Evolutionary conservation across 371 early-diverging fungal genomes (phyloP).

Genomic region (Funneliformis caledonium): DNA sequence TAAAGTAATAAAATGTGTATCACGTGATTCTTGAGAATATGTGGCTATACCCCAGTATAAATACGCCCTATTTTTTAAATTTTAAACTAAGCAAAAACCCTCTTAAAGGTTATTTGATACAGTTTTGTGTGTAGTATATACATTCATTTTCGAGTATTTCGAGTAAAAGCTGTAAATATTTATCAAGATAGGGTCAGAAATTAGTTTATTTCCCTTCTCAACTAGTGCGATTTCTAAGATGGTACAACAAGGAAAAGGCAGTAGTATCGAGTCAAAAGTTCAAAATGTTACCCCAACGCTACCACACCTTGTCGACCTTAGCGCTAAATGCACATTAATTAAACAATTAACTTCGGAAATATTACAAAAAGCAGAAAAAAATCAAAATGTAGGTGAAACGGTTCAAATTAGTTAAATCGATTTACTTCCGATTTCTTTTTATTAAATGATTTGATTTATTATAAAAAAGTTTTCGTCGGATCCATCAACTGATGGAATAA

Average conservation of each 20-base stretch:
- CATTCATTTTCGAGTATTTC: background rate
- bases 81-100: too few relatives aligned
- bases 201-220: background rate
- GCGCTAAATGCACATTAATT: background rate
- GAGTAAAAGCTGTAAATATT: background rate
- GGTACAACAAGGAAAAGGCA: constrained; percentile 1
- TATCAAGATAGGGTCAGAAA: background rate
- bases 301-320: constrained; percentile 26
- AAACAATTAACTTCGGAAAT: background rate
- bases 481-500: background rate
- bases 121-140: background rate
- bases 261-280: background rate
- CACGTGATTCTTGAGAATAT: too few relatives aligned
- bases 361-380: constrained; percentile 16
- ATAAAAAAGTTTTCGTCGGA: background rate
- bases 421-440: background rate
- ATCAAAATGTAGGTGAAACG: background rate
- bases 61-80: too few relatives aligned
- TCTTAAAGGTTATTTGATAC: background rate
- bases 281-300: background rate
- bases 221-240: background rate
- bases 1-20: too few relatives aligned
- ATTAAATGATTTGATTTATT: background rate
- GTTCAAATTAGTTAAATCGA: background rate
- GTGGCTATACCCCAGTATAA: too few relatives aligned